Base-by-base conservation (phyloP, 2,329 filamentous ascomycete genomes). In the Claviceps paspali region DNA sequence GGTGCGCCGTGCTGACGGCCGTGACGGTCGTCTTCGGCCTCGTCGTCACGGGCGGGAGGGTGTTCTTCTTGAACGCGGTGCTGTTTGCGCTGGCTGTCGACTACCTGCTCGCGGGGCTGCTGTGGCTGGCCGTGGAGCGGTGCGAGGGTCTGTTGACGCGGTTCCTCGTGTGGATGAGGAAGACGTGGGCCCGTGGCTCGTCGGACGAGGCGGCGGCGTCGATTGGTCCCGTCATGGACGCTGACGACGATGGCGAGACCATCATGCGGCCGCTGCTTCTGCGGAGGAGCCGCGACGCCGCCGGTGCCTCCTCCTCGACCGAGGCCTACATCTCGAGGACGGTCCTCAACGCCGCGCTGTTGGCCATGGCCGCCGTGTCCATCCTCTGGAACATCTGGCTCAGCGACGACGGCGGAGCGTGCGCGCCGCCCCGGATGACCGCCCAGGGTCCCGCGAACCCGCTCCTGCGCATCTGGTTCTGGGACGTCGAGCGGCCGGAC, bases 371-470 rank as follows among this genome's bases (percentile, higher is more conserved):
- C 6, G 24, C 54, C 1, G 43, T 64, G 5, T 54, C 62, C 2
- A 64, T 65, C 15, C 62, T 53, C 49, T 67, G 63, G 63, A 67
- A 67, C 38, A 52, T 62, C 17, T 65, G 62, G 63, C 47, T 65
- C 1, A 64, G 63, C 2, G 55, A 56, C 0, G 55, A 51, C 11
- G 47, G 54, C 28, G 63, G 60, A 17, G 50, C 55, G 41, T 66
- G 63, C 36, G 27, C n/a, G n/a, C n/a, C n/a, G n/a, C n/a, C n/a
- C n/a, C n/a, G n/a, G n/a, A n/a, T n/a, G n/a, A 21, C 30, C 2
- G 12, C 31, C 8, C n/a, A 38, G 3, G 38, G 35, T 17, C 45
- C 50, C 2, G 32, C 46, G 19, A 47, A 47, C 26, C 41, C 50
- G 3, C 49, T 58, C 17, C 40, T 56, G 5, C 49, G 48, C 10